Conservation (phyloP, 2,329 filamentous ascomycete genomes). For the Pseudogymnoascus sp. region DNA sequence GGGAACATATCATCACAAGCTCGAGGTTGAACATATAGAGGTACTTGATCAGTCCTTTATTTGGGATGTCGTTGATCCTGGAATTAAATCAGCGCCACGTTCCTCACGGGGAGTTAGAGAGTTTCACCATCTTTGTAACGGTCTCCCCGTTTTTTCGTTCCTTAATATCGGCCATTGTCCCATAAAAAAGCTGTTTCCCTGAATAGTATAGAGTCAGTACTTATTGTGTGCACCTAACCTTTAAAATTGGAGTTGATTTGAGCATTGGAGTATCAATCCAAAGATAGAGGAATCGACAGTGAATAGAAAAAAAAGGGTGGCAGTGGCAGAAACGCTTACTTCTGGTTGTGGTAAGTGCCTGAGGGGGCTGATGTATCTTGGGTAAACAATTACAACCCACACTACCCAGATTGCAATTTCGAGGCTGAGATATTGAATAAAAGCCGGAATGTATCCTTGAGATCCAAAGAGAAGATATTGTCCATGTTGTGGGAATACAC, state of each 20-base stretch:
- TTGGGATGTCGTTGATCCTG: constrained; percentile 52
- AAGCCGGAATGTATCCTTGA: background rate
- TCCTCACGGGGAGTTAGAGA: constrained; percentile 41
- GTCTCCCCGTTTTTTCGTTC: constrained; percentile 33
- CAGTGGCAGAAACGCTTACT: constrained; percentile 30
- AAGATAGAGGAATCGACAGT: background rate
- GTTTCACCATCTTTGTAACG: constrained; percentile 31
- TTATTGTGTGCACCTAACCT: background rate
- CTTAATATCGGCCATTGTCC: constrained; percentile 36
- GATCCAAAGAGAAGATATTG: background rate
- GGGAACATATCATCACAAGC: constrained; percentile 50
- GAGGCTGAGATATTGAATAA: background rate
- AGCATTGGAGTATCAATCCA: background rate
- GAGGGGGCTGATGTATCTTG: constrained; percentile 46
- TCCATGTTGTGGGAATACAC: background rate
- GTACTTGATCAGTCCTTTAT: constrained; percentile 63
- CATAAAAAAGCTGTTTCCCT: constrained; percentile 36
- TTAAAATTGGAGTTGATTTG: background rate
- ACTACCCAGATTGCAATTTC: constrained; percentile 29
- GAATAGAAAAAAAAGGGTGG: background rate
- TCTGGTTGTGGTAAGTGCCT: constrained; percentile 47
- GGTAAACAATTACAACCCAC: constrained; percentile 47
- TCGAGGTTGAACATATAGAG: constrained; percentile 54
- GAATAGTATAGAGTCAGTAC: background rate
- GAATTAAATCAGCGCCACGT: background rate